Percentiles rank a stretch among this genome's conserved stretches.
These are phyloP conservation scores for Backusella sp. DNA, from an alignment of 192 early-diverging fungal genomes.

Conservation along the genomic window DNA sequence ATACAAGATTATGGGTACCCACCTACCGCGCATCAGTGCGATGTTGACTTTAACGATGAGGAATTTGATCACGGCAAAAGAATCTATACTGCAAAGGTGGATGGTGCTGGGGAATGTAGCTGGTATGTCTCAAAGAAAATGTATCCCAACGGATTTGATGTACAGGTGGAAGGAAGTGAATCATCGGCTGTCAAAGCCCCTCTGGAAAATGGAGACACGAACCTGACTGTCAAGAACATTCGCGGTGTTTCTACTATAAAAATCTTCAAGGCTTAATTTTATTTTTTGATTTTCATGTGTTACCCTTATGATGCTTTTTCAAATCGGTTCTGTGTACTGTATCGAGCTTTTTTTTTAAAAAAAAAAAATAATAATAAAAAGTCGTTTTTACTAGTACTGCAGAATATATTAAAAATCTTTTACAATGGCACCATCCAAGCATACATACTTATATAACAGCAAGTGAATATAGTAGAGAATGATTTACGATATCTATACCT, in stretches of 20 bases:
- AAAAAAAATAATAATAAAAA: background rate
- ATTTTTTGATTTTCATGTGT: background rate
- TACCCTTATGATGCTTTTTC: background rate
- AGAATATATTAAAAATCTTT: no score
- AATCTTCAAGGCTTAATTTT: background rate
- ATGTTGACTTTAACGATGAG: conserved; percentile 29
- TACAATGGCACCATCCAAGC: no score
- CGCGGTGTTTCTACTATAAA: background rate
- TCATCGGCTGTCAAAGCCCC: background rate
- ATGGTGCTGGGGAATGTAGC: background rate
- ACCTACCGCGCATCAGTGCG: conserved; percentile 35
- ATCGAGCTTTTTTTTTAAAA: background rate
- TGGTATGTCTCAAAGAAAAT: background rate
- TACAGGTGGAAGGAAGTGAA: background rate
- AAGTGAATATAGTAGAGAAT: no score
- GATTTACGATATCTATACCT: no score
- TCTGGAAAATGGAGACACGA: background rate
- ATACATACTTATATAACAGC: no score
- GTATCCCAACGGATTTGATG: background rate
- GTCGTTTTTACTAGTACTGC: no score
- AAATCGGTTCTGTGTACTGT: background rate
- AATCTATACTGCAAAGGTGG: background rate
- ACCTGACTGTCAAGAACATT: background rate
- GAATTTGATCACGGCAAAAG: conserved; percentile 38
- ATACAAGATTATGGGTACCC: conserved; percentile 46